Evolutionary conservation across 2,329 filamentous ascomycete species (phyloP), one percentile per base, ranked within the genome.

Genomic region (Fusarium xylarioides): DNA sequence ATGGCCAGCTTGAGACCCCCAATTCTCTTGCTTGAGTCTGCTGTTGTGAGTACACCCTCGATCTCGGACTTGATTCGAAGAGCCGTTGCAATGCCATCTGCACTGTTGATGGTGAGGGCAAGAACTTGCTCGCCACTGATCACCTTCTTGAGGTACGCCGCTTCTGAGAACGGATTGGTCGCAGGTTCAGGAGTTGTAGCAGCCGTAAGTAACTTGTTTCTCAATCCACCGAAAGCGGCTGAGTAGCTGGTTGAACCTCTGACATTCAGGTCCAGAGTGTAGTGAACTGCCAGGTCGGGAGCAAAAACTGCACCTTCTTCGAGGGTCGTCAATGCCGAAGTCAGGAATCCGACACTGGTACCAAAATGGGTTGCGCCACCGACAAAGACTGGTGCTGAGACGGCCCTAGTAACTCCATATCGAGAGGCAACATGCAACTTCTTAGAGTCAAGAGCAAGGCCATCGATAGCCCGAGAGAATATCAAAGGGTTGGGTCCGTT

Each of bases 401-500:
- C 85, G 52, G 88, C 88, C 47, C 84, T 84, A 11, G 89, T 91
- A 44, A 91, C 86, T 49, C 89, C 90, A 69, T 89, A 90, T 35
- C 82, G 82, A 68, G 85, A 82, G 6, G 88, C 87, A 14, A 83
- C 84, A 16, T 82, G 81, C 4, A 91, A 83, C 77, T 91, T 90
- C 79, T 89, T 88, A 32, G 83, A 86, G 62, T 87, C 87, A 1
- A 90, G 81, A 5, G 83, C 82, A 9, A 90, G 85, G 0, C 88
- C 89, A 71, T 91, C 88, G 9, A 89, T 80, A 12, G 87, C 91
- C 16, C 90, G 86, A 50, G 87, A 89, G 74, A 92, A 91, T 11
- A 82, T 77, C 1, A 83, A 78, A 0, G 80, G 79, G 63, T 82
- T 84, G 4, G 78, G 77, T 4, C 88, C 88, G 66, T 89, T 89